phyloP scores from a whole-genome alignment of 1,284 basidiomycete species.

The Cryptococcus wingfieldii region DNA sequence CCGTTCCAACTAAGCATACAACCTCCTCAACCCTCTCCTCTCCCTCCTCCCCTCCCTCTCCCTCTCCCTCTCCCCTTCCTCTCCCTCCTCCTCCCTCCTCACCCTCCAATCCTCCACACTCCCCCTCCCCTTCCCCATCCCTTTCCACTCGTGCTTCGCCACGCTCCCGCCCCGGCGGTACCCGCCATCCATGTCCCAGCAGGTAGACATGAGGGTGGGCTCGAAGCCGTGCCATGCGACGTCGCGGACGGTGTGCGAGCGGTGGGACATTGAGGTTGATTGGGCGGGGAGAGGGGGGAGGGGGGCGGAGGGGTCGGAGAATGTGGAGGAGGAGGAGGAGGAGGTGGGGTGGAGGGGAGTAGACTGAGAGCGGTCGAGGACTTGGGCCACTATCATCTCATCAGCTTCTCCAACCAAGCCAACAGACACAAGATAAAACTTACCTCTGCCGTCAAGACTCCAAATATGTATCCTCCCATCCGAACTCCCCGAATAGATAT shows the following conservation, averaged over 20 bases:
- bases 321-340: background rate
- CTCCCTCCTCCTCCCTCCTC: constrained; percentile 50
- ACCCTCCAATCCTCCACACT: constrained; percentile 71
- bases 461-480: constrained; percentile 66
- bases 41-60: background rate
- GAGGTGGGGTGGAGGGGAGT: background rate
- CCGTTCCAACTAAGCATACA: background rate
- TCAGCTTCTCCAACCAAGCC: background rate
- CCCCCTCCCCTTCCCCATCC: constrained; percentile 64
- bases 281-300: constrained; percentile 39
- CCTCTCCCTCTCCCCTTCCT: background rate
- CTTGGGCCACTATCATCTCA: constrained; percentile 17
- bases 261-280: constrained; percentile 52
- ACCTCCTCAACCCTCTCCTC: background rate
- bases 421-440: constrained; percentile 1
- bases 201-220: constrained; percentile 85
- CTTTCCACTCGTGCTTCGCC: constrained; percentile 92
- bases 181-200: constrained; percentile 63
- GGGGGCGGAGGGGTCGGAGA: constrained; percentile 3
- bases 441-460: constrained; percentile 76
- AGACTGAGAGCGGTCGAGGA: constrained; percentile 8
- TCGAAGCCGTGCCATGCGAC: constrained; percentile 60
- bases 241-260: constrained; percentile 61
- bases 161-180: constrained; percentile 63
- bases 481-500: constrained; percentile 77